Percentiles rank a stretch among this genome's conserved stretches.
phyloP scores from a whole-genome alignment of 331 rosid species.

The Ulmus americana region DNA sequence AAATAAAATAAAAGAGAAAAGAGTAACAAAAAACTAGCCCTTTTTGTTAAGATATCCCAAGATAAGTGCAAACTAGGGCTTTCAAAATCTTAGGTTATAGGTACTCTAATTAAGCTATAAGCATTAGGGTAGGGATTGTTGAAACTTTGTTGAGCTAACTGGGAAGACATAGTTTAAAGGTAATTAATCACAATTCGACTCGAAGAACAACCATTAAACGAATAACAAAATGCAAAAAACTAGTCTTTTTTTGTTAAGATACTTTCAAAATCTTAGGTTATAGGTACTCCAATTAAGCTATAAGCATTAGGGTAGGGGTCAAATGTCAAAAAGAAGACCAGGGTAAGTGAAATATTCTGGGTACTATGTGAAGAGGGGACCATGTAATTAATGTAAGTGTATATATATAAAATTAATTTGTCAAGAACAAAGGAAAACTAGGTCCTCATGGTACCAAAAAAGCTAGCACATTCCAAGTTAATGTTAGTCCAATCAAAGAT shows the following conservation, averaged over 20 bases:
- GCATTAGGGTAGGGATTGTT: not conserved
- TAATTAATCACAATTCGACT: too few relatives aligned
- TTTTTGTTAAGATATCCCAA: too few relatives aligned
- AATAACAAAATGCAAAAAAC: too few relatives aligned
- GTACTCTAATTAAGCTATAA: not conserved
- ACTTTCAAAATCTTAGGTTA: not conserved
- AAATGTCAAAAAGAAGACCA: not conserved
- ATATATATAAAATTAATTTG: too few relatives aligned
- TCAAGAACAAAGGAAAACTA: slow-evolving; percentile 4
- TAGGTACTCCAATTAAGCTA: not conserved
- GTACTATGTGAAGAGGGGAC: not conserved
- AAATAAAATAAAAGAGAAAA: not conserved
- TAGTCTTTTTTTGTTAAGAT: too few relatives aligned
- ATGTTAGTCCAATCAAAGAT: slow-evolving; percentile 9
- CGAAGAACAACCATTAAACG: not conserved
- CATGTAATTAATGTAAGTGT: not conserved
- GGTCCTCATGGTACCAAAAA: slow-evolving; percentile 11
- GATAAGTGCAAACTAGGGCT: too few relatives aligned
- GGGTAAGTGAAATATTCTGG: not conserved
- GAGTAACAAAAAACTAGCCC: not conserved
- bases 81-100: not conserved
- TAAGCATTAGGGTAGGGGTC: not conserved
- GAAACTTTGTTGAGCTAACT: too few relatives aligned
- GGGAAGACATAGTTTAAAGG: too few relatives aligned
- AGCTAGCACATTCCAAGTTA: not conserved